Evolutionary conservation across 202 grass and related monocot genomes (phyloP).

Genomic region (Alloteropsis angusta): DNA sequence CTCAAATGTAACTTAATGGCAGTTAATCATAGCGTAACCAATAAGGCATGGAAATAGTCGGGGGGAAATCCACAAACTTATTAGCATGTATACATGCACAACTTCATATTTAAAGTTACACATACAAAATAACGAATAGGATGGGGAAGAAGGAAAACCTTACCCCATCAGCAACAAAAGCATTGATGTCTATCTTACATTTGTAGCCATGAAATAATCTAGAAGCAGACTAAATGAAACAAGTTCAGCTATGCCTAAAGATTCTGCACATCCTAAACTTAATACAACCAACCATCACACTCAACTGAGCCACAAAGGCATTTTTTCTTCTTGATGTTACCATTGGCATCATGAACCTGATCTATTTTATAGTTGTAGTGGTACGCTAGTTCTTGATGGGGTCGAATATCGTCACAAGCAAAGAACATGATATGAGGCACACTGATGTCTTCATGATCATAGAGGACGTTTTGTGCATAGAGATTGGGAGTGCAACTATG

Average conservation of each 20-base stretch:
- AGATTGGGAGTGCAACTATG: constrained; percentile 84
- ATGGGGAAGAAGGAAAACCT: not conserved
- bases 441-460: constrained; percentile 77
- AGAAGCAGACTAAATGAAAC: not conserved
- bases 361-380: constrained; percentile 87
- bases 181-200: not conserved
- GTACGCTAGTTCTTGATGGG: constrained; percentile 57
- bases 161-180: not conserved
- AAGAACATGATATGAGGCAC: constrained; percentile 87
- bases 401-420: constrained; percentile 64
- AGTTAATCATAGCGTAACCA: not conserved
- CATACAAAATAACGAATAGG: not conserved
- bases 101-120: not conserved
- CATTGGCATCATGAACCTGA: constrained; percentile 71
- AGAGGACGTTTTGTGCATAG: constrained; percentile 85
- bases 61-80: not conserved
- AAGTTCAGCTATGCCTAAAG: constrained; percentile 10
- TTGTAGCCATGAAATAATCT: not conserved
- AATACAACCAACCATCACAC: constrained; percentile 90
- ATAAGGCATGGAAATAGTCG: not conserved
- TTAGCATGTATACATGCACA: not conserved
- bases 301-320: constrained; percentile 74
- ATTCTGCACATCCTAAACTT: constrained; percentile 30
- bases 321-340: constrained; percentile 89
- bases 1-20: not conserved